These are phyloP conservation scores for Corchorus olitorius DNA, from an alignment of 345 rosid genomes.

Conservation along the genomic window DNA sequence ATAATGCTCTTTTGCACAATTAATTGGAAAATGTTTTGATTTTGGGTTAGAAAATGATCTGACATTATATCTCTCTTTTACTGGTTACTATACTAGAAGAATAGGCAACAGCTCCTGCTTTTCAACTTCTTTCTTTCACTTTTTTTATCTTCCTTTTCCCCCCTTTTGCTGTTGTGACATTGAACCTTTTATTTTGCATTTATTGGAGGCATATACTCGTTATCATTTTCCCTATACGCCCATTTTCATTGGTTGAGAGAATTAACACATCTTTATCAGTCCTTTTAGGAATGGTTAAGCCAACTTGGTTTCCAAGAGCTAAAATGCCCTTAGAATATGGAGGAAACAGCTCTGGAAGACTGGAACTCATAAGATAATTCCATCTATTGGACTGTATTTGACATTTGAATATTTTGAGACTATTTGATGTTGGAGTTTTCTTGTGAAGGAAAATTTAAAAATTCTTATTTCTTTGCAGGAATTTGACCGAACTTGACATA, in stretches of 20 bases:
- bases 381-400: background rate
- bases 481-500: conserved; percentile 65
- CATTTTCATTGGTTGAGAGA: conserved; percentile 12
- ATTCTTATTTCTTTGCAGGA: conserved; percentile 40
- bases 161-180: conserved; percentile 25
- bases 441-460: conserved; percentile 11
- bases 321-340: background rate
- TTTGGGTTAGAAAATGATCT: conserved; percentile 8
- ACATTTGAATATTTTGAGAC: background rate
- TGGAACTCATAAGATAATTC: background rate
- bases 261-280: conserved; percentile 11
- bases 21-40: background rate
- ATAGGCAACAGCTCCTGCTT: conserved; percentile 4
- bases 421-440: background rate
- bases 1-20: background rate
- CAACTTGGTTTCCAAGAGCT: background rate
- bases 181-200: conserved; percentile 28
- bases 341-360: background rate
- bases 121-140: background rate
- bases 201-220: conserved; percentile 22
- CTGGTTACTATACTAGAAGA: background rate
- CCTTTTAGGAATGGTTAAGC: conserved; percentile 2
- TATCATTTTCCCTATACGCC: conserved; percentile 1
- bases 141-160: conserved; percentile 7
- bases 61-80: background rate